phyloP scores from a whole-genome alignment of 2,329 filamentous ascomycete species.

The Sphaerulina musiva region DNA sequence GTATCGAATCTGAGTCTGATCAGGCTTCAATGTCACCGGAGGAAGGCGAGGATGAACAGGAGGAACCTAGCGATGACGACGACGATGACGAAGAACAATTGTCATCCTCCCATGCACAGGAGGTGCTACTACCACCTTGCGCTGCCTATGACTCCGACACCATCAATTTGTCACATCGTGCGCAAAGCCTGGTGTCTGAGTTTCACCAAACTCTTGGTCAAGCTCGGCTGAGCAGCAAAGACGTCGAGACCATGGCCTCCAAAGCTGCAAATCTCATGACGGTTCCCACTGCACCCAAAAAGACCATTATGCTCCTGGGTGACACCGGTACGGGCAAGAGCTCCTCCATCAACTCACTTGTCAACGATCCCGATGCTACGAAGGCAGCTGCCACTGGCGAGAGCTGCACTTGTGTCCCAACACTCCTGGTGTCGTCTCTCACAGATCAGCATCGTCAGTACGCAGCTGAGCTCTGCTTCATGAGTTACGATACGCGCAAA shows the following conservation, averaged over 20 bases:
- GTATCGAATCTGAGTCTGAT: neutral
- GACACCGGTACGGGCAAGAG: slow-evolving; percentile 10
- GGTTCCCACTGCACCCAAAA: neutral
- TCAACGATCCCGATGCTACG: slow-evolving; percentile 8
- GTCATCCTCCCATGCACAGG: neutral
- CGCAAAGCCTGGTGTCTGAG: neutral
- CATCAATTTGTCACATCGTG: neutral
- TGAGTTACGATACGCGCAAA: neutral
- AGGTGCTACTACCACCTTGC: neutral
- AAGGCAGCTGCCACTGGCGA: slow-evolving; percentile 7
- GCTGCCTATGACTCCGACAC: neutral
- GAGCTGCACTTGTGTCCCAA: slow-evolving; percentile 11
- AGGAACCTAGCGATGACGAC: neutral
- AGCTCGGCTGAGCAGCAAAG: neutral
- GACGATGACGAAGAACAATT: neutral
- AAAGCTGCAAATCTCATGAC: neutral
- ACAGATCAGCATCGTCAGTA: neutral
- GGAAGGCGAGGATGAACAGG: neutral
- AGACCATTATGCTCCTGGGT: slow-evolving; percentile 3
- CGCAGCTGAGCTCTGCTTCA: slow-evolving; percentile 7
- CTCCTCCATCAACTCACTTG: slow-evolving; percentile 8
- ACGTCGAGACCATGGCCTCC: neutral
- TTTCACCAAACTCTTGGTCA: neutral
- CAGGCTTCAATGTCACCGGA: neutral
- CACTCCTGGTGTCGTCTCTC: slow-evolving; percentile 1